Evolutionary conservation across 179 eudicot genomes (phyloP).

Genomic region (Actinidia chinensis): DNA sequence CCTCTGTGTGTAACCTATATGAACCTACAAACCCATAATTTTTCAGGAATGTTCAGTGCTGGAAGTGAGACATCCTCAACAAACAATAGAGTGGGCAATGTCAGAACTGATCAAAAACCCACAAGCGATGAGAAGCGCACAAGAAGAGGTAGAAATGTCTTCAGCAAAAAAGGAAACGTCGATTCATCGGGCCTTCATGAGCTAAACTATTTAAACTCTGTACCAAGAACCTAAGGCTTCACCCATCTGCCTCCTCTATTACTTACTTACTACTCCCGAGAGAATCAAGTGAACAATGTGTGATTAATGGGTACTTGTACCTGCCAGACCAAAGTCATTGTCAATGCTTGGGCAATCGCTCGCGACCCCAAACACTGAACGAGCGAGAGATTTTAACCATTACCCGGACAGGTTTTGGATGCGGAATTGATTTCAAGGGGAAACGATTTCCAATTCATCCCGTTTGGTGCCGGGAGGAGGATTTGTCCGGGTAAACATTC

Average conservation of each 20-base stretch:
- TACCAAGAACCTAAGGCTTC: constrained; percentile 4
- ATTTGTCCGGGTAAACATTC: too few species aligned
- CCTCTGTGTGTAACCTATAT: too few species aligned
- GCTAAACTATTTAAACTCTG: neutral
- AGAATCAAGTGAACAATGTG: neutral
- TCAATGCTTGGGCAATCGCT: neutral
- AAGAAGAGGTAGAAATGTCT: neutral
- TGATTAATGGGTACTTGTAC: neutral
- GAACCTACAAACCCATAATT: neutral
- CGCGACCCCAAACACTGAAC: too few species aligned
- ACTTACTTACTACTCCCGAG: constrained; percentile 5
- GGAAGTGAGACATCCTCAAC: neutral
- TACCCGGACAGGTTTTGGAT: too few species aligned
- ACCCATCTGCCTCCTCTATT: neutral
- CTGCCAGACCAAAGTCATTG: neutral
- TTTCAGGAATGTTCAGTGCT: neutral
- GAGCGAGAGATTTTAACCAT: too few species aligned
- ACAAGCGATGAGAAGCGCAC: neutral
- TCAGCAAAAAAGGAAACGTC: neutral
- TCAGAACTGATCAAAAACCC: neutral
- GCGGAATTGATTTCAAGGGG: too few species aligned
- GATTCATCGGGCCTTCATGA: neutral
- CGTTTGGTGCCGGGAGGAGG: too few species aligned
- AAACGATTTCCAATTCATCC: too few species aligned
- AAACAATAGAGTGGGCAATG: neutral